Conservation (phyloP, 2,329 filamentous ascomycete genomes). For the Lasiodiplodia sp. region DNA sequence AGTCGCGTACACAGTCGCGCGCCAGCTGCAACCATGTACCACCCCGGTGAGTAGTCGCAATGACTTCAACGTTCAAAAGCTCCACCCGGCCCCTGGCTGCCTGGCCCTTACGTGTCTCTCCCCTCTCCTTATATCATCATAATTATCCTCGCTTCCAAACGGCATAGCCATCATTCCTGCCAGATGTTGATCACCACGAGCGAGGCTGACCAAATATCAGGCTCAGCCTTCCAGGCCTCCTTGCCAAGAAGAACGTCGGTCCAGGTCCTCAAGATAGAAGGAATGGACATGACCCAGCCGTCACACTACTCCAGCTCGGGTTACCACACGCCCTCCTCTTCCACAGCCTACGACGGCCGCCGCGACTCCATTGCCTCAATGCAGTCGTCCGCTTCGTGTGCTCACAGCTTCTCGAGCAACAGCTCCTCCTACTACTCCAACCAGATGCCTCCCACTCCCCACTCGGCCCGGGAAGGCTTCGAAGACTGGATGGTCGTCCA, state of each 20-base stretch:
- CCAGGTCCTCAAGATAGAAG: constrained; percentile 31
- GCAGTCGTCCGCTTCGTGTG: constrained; percentile 37
- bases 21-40: constrained; percentile 40
- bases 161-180: constrained; percentile 27
- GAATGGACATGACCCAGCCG: constrained; percentile 37
- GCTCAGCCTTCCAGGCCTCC: constrained; percentile 24
- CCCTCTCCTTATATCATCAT: constrained; percentile 27
- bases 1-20: constrained; percentile 44
- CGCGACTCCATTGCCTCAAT: constrained; percentile 42
- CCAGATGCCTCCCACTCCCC: constrained; percentile 40
- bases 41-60: constrained; percentile 42
- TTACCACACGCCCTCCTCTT: constrained; percentile 38
- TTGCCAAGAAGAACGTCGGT: constrained; percentile 3
- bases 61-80: constrained; percentile 42
- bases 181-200: constrained; percentile 14
- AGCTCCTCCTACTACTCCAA: constrained; percentile 26
- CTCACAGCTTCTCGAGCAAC: constrained; percentile 32
- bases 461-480: constrained; percentile 34
- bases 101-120: constrained; percentile 31
- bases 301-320: constrained; percentile 37
- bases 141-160: constrained; percentile 25
- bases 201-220: constrained; percentile 29
- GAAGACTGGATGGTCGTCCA: constrained; percentile 32
- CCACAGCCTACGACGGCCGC: constrained; percentile 40
- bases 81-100: constrained; percentile 34